Conservation (phyloP, 2,329 filamentous ascomycete genomes). For the Aspergillus eucalypticola region DNA sequence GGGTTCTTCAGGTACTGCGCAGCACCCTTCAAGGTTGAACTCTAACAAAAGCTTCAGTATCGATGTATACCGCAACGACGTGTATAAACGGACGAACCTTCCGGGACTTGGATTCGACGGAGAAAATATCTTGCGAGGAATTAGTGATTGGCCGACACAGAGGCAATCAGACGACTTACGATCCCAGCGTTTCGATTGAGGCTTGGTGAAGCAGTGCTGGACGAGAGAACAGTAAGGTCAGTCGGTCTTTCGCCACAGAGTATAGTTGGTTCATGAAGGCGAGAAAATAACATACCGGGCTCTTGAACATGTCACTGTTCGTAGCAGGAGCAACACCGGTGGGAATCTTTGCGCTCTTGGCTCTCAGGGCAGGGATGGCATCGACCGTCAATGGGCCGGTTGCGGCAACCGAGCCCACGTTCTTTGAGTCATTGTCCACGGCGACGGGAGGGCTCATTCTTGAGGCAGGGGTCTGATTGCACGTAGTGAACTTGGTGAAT, state of each 20-base stretch:
- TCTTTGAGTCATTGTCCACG: conserved; percentile 16
- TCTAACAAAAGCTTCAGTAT: conserved; percentile 40
- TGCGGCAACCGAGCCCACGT: conserved; percentile 11
- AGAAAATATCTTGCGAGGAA: conserved; percentile 54
- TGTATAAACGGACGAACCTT: conserved; percentile 31
- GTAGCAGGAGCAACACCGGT: conserved; percentile 75
- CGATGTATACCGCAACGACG: not conserved
- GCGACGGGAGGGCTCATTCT: conserved; percentile 33
- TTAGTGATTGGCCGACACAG: not conserved
- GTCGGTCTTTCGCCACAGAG: conserved; percentile 17
- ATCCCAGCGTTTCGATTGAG: conserved; percentile 80
- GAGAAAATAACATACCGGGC: conserved; percentile 55
- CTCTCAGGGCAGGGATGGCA: conserved; percentile 67
- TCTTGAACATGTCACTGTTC: conserved; percentile 82
- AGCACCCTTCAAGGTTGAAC: conserved; percentile 77
- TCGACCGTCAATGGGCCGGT: conserved; percentile 59
- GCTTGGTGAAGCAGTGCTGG: conserved; percentile 58
- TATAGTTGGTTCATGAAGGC: not conserved
- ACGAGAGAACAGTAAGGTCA: conserved; percentile 2
- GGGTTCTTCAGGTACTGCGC: conserved; percentile 77
- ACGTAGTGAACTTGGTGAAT: not conserved
- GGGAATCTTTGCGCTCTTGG: conserved; percentile 67
- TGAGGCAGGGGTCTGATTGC: not conserved
- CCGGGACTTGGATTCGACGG: conserved; percentile 59
- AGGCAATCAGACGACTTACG: conserved; percentile 57